A percentile compares a stretch with the other conserved stretches of the same genome.
phyloP scores from a whole-genome alignment of 768 basidiomycete species.

The Sporobolomyces pararoseus region DNA sequence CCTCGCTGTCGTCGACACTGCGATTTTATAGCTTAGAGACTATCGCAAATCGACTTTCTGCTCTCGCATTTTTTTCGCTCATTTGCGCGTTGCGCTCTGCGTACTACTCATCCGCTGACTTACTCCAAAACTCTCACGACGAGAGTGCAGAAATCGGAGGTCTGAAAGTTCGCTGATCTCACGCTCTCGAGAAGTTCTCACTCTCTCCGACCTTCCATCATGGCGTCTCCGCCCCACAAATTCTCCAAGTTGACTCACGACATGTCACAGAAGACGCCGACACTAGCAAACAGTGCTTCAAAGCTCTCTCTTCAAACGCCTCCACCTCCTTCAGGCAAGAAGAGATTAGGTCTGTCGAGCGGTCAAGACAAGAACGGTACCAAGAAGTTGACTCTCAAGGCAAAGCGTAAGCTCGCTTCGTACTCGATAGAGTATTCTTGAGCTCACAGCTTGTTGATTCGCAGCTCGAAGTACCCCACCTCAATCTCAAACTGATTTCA shows the following conservation, averaged over 20 bases:
- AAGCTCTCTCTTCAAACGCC: not conserved
- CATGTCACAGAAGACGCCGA: not conserved
- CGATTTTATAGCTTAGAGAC: no score
- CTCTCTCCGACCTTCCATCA: not conserved
- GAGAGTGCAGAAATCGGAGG: no score
- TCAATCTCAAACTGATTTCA: not conserved
- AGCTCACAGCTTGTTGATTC: not conserved
- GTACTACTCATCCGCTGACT: no score
- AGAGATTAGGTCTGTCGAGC: constrained; percentile 22
- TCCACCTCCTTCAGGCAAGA: constrained; percentile 8
- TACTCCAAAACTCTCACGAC: no score
- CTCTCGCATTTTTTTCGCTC: no score
- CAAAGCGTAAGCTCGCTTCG: not conserved
- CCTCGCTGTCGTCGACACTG: no score
- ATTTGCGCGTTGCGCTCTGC: no score
- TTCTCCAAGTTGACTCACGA: constrained; percentile 14
- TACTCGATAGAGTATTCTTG: not conserved
- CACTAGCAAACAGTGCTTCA: not conserved
- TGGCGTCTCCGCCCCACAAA: constrained; percentile 27
- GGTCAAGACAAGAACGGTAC: constrained; percentile 9
- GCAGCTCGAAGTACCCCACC: not conserved
- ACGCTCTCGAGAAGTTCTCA: not conserved
- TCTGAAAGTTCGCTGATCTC: not conserved
- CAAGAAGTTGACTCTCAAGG: constrained; percentile 29
- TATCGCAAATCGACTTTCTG: no score